Percentiles rank a stretch among this genome's conserved stretches.
phyloP scores from a whole-genome alignment of 495 filamentous ascomycete genomes.

The Tuber aestivum region DNA sequence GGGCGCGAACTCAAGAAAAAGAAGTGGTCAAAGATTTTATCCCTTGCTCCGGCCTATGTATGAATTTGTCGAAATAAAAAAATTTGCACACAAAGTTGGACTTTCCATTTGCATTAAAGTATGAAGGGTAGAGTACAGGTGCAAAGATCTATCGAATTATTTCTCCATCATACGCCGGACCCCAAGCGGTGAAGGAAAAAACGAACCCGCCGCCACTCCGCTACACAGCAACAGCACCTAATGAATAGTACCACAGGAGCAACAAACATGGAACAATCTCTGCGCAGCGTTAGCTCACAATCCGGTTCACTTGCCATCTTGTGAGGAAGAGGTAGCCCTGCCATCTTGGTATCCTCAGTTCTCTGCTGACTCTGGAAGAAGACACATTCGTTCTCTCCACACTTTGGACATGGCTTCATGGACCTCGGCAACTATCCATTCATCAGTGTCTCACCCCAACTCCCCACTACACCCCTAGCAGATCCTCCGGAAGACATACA shows the following conservation, averaged over 20 bases:
- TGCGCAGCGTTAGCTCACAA: conserved; percentile 43
- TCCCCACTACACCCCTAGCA: conserved; percentile 31
- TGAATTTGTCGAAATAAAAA: conserved; percentile 46
- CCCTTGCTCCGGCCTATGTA: conserved; percentile 86
- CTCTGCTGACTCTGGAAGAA: conserved; percentile 99
- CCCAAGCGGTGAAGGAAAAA: not conserved
- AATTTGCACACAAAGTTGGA: conserved; percentile 6
- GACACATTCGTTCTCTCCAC: conserved; percentile 78
- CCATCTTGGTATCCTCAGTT: conserved; percentile 95
- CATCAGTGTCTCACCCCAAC: conserved; percentile 13
- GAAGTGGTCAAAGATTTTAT: conserved; percentile 97
- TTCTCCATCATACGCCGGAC: conserved; percentile 5
- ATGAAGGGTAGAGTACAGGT: conserved; percentile 2
- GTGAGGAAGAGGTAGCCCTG: conserved; percentile 48
- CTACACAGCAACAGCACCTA: conserved; percentile 41
- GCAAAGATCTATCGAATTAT: conserved; percentile 5
- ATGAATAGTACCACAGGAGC: conserved; percentile 82
- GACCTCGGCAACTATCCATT: conserved; percentile 61
- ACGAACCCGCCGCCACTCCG: conserved; percentile 16
- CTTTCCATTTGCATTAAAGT: conserved; percentile 9
- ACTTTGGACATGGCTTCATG: conserved; percentile 73
- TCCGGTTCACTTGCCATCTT: not conserved
- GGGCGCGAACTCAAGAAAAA: conserved; percentile 78
- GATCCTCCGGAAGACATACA: conserved; percentile 61
- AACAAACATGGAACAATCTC: conserved; percentile 98